Percentiles rank a stretch among this genome's conserved stretches.
These are phyloP conservation scores for Phytophthora litchii DNA, from an alignment of 352 stramenopile species.

Conservation along the genomic window DNA sequence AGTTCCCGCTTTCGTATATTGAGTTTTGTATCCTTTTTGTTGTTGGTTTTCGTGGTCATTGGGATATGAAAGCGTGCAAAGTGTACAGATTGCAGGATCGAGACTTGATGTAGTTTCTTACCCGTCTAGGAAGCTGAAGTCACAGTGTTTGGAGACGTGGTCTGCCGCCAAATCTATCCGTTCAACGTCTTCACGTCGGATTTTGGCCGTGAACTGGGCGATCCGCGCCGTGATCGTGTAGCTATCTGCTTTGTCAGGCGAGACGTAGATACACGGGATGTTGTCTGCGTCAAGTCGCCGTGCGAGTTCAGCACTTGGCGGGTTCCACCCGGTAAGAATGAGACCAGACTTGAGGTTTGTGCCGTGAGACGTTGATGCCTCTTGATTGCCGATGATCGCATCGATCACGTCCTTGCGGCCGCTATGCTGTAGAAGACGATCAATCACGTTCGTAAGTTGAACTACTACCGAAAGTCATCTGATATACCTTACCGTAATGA, in stretches of 20 bases:
- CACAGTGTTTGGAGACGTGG: conserved; percentile 82
- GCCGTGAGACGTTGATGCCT: conserved; percentile 66
- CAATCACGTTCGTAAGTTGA: conserved; percentile 6
- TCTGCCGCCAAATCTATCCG: conserved; percentile 81
- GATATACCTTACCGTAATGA: conserved; percentile 70
- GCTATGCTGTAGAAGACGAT: conserved; percentile 64
- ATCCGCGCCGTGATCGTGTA: conserved; percentile 87
- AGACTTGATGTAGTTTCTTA: conserved; percentile 17
- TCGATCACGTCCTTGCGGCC: conserved; percentile 85
- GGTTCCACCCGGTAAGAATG: conserved; percentile 87
- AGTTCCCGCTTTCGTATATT: conserved; percentile 24
- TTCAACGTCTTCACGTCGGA: conserved; percentile 73
- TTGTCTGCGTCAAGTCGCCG: conserved; percentile 77
- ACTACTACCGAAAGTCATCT: not conserved
- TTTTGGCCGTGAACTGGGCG: conserved; percentile 83
- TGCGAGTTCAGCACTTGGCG: conserved; percentile 67
- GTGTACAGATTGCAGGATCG: conserved; percentile 11
- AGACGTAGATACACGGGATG: conserved; percentile 90
- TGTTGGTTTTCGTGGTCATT: conserved; percentile 9
- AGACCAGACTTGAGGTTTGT: conserved; percentile 75
- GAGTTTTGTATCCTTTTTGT: conserved; percentile 10
- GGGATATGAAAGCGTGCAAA: conserved; percentile 3
- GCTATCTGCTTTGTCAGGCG: conserved; percentile 83
- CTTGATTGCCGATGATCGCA: conserved; percentile 85
- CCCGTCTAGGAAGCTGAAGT: conserved; percentile 75